A percentile compares a stretch with the other conserved stretches of the same genome.
Evolutionary conservation across 441 rosid genomes (phyloP).

Genomic region (Breynia disticha): DNA sequence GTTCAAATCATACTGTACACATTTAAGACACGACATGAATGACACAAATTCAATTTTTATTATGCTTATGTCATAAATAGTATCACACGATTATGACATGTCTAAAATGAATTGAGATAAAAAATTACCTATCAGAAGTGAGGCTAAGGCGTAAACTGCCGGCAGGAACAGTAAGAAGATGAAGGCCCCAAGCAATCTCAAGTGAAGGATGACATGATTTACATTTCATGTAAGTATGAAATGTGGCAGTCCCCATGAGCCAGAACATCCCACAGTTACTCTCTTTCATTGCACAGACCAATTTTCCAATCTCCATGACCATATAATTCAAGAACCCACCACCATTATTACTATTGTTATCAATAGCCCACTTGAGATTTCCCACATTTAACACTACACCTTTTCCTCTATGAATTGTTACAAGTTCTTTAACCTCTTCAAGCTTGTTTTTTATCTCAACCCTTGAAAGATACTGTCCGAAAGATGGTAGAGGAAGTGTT

Average conservation of each 20-base stretch:
- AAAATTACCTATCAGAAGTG: conserved; percentile 57
- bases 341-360: conserved; percentile 29
- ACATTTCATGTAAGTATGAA: conserved; percentile 42
- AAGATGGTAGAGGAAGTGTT: conserved; percentile 32
- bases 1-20: too few relatives aligned
- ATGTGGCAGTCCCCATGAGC: conserved; percentile 47
- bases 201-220: conserved; percentile 44
- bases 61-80: too few relatives aligned
- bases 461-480: conserved; percentile 31
- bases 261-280: conserved; percentile 33
- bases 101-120: conserved; percentile 10
- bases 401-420: conserved; percentile 29
- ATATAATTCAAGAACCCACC: conserved; percentile 29
- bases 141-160: conserved; percentile 67
- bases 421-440: conserved; percentile 31
- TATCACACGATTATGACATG: background rate
- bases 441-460: conserved; percentile 46
- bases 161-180: conserved; percentile 66
- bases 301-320: conserved; percentile 45
- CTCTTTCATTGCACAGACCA: conserved; percentile 33
- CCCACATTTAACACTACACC: conserved; percentile 54
- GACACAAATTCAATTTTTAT: too few relatives aligned
- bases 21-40: too few relatives aligned
- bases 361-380: conserved; percentile 50
- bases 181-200: conserved; percentile 47